These are phyloP conservation scores for Beauveria scarabaeidicola DNA, from an alignment of 2,329 filamentous ascomycete genomes.

Conservation along the genomic window DNA sequence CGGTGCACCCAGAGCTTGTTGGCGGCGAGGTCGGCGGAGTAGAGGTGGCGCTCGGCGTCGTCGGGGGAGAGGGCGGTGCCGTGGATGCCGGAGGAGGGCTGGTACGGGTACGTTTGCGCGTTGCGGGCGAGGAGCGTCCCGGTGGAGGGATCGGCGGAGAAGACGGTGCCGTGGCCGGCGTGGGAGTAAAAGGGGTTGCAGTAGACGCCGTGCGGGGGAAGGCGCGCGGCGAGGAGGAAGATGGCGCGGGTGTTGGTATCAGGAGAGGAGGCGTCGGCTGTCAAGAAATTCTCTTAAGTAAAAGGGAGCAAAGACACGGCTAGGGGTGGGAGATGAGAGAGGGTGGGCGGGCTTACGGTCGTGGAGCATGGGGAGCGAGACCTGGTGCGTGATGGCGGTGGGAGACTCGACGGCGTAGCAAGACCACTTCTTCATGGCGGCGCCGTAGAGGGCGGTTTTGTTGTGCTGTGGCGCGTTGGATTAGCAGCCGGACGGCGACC, in stretches of 20 bases:
- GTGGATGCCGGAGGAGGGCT: conserved; percentile 63
- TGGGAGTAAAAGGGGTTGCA: conserved; percentile 86
- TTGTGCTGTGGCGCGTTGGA: conserved; percentile 47
- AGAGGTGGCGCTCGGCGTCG: conserved; percentile 63
- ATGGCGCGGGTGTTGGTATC: conserved; percentile 81
- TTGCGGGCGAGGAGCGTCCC: conserved; percentile 52
- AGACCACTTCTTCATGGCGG: conserved; percentile 90
- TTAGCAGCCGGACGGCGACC: neutral
- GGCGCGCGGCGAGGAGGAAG: conserved; percentile 72
- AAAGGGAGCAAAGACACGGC: neutral
- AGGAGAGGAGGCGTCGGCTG: conserved; percentile 57
- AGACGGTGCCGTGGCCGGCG: conserved; percentile 74
- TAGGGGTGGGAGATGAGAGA: neutral
- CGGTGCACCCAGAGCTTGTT: conserved; percentile 82
- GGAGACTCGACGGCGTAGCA: conserved; percentile 71
- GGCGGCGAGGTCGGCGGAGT: conserved; percentile 68
- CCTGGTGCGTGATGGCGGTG: conserved; percentile 65
- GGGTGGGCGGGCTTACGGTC: conserved; percentile 45
- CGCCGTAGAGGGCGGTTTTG: conserved; percentile 78
- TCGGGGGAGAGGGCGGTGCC: conserved; percentile 73
- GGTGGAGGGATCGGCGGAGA: conserved; percentile 43
- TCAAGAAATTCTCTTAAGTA: too few relatives aligned
- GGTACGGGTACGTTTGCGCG: conserved; percentile 65
- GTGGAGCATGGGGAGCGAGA: conserved; percentile 66
- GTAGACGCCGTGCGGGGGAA: conserved; percentile 75